phyloP scores from a whole-genome alignment of 495 filamentous ascomycete genomes.

The Aspergillus haitiensis region DNA sequence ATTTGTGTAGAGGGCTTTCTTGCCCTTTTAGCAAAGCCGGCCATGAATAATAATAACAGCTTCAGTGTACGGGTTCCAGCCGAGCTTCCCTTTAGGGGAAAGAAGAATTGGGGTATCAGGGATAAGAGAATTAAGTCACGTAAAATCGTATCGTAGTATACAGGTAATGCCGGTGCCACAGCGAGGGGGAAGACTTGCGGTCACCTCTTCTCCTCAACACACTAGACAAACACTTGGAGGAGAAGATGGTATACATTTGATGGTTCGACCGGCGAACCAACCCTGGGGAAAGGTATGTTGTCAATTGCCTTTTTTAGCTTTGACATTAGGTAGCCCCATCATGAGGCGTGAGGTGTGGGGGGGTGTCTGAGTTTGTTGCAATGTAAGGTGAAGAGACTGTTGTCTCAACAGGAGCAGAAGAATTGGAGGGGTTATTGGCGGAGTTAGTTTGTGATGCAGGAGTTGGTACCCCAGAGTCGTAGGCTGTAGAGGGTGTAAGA shows the following conservation, averaged over 20 bases:
- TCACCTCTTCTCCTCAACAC: too few relatives aligned
- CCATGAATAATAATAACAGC: background rate
- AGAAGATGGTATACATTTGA: background rate
- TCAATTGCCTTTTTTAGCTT: background rate
- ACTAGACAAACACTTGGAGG: background rate
- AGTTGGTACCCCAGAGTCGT: slow-evolving; percentile 5
- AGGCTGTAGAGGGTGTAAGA: slow-evolving; percentile 11
- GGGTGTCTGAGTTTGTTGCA: background rate
- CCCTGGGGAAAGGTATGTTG: slow-evolving; percentile 1
- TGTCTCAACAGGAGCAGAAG: background rate
- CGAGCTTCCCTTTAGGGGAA: background rate
- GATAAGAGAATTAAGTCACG: slow-evolving; percentile 20
- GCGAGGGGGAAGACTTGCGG: background rate
- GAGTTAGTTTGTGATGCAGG: slow-evolving; percentile 4
- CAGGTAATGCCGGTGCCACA: slow-evolving; percentile 9
- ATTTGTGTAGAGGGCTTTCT: too few relatives aligned
- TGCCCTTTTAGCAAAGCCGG: too few relatives aligned
- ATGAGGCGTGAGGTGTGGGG: background rate
- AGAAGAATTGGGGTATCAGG: slow-evolving; percentile 2
- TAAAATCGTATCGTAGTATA: slow-evolving; percentile 24
- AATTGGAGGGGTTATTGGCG: background rate
- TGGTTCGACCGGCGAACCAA: slow-evolving; percentile 26
- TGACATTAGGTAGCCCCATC: background rate
- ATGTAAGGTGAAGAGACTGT: background rate
- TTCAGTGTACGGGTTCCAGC: background rate